A percentile compares a stretch with the other conserved stretches of the same genome.
These are phyloP conservation scores for Penicillium concentricum DNA, from an alignment of 2,329 filamentous ascomycete genomes.

Conservation along the genomic window DNA sequence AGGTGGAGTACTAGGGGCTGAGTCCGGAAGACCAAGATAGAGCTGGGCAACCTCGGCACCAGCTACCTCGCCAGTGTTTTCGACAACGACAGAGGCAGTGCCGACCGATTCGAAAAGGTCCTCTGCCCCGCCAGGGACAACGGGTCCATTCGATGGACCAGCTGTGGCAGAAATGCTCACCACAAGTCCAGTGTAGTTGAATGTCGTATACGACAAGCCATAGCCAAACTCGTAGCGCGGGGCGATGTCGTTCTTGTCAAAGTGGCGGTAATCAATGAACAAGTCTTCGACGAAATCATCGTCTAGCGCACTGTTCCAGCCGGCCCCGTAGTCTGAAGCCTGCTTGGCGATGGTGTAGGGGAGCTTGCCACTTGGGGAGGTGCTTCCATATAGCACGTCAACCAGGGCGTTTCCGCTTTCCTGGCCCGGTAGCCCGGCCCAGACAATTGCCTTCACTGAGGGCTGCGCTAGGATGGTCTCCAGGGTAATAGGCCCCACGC, in stretches of 20 bases:
- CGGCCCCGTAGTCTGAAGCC: conserved; percentile 50
- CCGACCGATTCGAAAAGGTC: conserved; percentile 55
- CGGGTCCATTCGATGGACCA: conserved; percentile 1
- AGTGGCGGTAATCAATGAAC: conserved; percentile 57
- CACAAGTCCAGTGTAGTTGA: conserved; percentile 47
- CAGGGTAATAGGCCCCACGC: conserved; percentile 60
- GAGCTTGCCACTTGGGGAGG: conserved; percentile 54
- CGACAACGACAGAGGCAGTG: conserved; percentile 48
- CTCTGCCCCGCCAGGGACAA: conserved; percentile 47
- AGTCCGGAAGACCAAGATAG: conserved; percentile 51
- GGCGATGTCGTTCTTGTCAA: conserved; percentile 50
- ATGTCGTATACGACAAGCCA: conserved; percentile 57
- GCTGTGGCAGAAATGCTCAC: conserved; percentile 52
- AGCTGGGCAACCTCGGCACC: conserved; percentile 57
- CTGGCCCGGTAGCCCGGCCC: conserved; percentile 63
- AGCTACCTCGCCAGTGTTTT: conserved; percentile 50
- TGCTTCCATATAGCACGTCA: conserved; percentile 48
- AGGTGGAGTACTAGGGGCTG: conserved; percentile 13
- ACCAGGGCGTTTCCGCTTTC: conserved; percentile 49
- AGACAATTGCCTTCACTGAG: conserved; percentile 64
- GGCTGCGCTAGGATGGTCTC: conserved; percentile 62
- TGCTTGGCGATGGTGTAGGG: conserved; percentile 62
- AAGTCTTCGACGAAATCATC: conserved; percentile 53
- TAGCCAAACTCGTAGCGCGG: conserved; percentile 59
- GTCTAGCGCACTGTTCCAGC: conserved; percentile 10